phyloP scores from a whole-genome alignment of 805 yeast genomes.

The Starmerella floricola region DNA sequence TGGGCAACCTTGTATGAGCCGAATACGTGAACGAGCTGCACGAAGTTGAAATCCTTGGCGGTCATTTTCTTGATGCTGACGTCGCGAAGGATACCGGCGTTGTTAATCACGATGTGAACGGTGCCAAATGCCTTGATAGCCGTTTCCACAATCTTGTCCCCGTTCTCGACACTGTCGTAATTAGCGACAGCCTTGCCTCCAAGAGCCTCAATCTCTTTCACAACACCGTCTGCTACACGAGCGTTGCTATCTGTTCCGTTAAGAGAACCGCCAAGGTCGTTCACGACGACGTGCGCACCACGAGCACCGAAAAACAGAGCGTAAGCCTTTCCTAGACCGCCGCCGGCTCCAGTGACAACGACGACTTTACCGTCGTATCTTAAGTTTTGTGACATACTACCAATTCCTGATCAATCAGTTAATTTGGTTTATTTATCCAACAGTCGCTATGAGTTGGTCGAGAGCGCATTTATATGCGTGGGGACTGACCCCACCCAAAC shows the following conservation, averaged over 20 bases:
- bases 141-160: slow-evolving; percentile 71
- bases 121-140: slow-evolving; percentile 81
- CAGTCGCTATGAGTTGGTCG: no score
- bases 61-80: slow-evolving; percentile 76
- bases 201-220: slow-evolving; percentile 57
- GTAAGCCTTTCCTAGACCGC: slow-evolving; percentile 84
- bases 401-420: no score
- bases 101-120: slow-evolving; percentile 78
- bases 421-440: not conserved
- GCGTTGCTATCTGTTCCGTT: slow-evolving; percentile 51
- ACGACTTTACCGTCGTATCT: slow-evolving; percentile 75
- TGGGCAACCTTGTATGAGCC: slow-evolving; percentile 77
- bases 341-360: slow-evolving; percentile 93
- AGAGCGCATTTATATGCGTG: no score
- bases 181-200: slow-evolving; percentile 91
- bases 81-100: slow-evolving; percentile 91
- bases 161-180: slow-evolving; percentile 79
- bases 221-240: slow-evolving; percentile 80
- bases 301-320: slow-evolving; percentile 77
- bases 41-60: slow-evolving; percentile 64
- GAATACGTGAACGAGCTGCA: slow-evolving; percentile 74
- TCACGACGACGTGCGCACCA: slow-evolving; percentile 92
- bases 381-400: slow-evolving; percentile 24
- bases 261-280: slow-evolving; percentile 80
- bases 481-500: not conserved